Conservation (phyloP, 2,329 filamentous ascomycete species). For the Colletotrichum higginsianum region DNA sequence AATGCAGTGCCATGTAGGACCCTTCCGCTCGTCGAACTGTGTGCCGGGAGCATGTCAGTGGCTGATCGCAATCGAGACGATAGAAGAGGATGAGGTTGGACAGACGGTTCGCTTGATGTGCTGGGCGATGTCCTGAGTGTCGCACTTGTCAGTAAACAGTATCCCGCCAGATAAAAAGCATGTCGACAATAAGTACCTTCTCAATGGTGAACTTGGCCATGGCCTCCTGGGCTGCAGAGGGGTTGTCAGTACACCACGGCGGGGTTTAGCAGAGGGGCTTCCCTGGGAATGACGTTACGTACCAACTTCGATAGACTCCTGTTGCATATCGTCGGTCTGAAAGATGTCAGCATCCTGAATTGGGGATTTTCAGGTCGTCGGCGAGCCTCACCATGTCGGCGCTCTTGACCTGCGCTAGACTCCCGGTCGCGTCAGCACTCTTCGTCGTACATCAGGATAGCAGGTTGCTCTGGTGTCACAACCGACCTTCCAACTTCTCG, state of each 20-base stretch:
- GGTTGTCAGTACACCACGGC: slow-evolving; percentile 27
- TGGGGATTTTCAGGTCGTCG: slow-evolving; percentile 32
- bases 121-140: slow-evolving; percentile 87
- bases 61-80: background rate
- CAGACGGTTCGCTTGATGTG: slow-evolving; percentile 93
- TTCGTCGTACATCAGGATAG: slow-evolving; percentile 4
- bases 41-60: slow-evolving; percentile 18
- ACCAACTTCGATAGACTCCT: slow-evolving; percentile 96
- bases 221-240: slow-evolving; percentile 70
- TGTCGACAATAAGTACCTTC: slow-evolving; percentile 60
- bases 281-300: slow-evolving; percentile 58
- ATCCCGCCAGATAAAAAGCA: background rate
- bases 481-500: slow-evolving; percentile 83
- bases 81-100: slow-evolving; percentile 37
- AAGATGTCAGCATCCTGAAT: slow-evolving; percentile 48
- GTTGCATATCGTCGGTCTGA: slow-evolving; percentile 97
- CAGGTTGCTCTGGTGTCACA: slow-evolving; percentile 9
- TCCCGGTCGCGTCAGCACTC: slow-evolving; percentile 26
- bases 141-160: slow-evolving; percentile 31
- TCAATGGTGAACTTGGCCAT: slow-evolving; percentile 76
- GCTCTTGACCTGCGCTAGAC: slow-evolving; percentile 93
- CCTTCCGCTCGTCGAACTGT: slow-evolving; percentile 96
- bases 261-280: slow-evolving; percentile 9
- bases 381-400: slow-evolving; percentile 88
- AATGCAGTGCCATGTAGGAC: slow-evolving; percentile 99